These are phyloP conservation scores for Aureobasidium mangrovei DNA, from an alignment of 2,329 filamentous ascomycete species.

Conservation along the genomic window DNA sequence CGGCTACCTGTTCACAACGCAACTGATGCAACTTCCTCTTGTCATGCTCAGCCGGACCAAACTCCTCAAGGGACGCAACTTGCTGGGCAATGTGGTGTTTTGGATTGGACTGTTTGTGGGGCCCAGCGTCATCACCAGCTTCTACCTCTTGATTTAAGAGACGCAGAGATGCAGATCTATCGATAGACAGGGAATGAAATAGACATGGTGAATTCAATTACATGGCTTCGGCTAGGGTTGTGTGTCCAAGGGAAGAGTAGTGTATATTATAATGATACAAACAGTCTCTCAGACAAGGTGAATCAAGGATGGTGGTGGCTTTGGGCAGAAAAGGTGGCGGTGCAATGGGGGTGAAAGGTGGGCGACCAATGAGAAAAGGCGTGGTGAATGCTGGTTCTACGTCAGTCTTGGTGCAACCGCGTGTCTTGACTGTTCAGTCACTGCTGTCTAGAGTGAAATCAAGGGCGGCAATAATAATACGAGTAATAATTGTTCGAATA, in stretches of 20 bases:
- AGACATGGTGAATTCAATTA: neutral
- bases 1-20: slow-evolving; percentile 63
- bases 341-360: neutral
- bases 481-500: neutral
- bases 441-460: neutral
- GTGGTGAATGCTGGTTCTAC: too few species aligned
- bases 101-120: slow-evolving; percentile 73
- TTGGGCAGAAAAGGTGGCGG: slow-evolving; percentile 1
- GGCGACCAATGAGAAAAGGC: neutral
- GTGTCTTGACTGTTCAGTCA: neutral
- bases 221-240: neutral
- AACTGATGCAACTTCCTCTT: slow-evolving; percentile 66
- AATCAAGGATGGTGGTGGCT: neutral
- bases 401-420: neutral
- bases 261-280: neutral
- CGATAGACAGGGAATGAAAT: neutral
- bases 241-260: neutral
- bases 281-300: neutral
- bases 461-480: neutral
- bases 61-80: slow-evolving; percentile 53
- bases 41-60: slow-evolving; percentile 58
- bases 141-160: slow-evolving; percentile 41
- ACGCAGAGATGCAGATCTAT: neutral
- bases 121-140: slow-evolving; percentile 52
- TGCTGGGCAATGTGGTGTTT: slow-evolving; percentile 65